Conservation (phyloP, 129 eudicot genomes). For the Tagetes erecta region DNA sequence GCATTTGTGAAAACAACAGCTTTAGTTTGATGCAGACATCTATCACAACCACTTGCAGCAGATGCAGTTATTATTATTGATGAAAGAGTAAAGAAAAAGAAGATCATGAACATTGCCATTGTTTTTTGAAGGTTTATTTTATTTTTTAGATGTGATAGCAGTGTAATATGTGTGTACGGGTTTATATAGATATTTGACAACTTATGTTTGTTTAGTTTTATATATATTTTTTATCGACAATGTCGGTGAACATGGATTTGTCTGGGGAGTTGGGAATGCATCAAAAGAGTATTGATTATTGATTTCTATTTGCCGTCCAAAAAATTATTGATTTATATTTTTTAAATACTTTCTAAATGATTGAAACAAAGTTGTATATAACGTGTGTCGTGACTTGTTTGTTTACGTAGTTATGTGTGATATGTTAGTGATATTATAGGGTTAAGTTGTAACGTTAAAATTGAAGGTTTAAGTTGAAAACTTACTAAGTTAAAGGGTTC, state of each 20-base stretch:
- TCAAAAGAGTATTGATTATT: constrained; percentile 12
- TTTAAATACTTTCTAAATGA: background rate
- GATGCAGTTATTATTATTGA: constrained; percentile 15
- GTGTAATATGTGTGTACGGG: background rate
- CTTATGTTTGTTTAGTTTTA: background rate
- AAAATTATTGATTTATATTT: background rate
- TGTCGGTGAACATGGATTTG: constrained; percentile 43
- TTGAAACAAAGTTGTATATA: background rate
- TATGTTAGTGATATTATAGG: too few relatives aligned
- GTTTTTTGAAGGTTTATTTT: constrained; percentile 17
- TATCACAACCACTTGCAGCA: constrained; percentile 34
- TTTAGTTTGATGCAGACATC: constrained; percentile 44
- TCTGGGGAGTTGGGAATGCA: constrained; percentile 38
- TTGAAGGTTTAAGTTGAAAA: too few relatives aligned
- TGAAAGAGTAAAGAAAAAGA: constrained; percentile 29
- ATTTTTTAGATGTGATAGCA: constrained; percentile 14
- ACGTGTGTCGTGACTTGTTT: too few relatives aligned
- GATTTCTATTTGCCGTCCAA: background rate
- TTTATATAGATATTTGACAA: constrained; percentile 29
- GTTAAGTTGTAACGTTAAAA: too few relatives aligned
- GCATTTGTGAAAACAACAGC: constrained; percentile 41
- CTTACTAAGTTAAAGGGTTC: too few relatives aligned
- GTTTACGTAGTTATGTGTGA: too few relatives aligned
- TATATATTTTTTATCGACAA: background rate
- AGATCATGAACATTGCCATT: constrained; percentile 33